Base-by-base conservation (phyloP, 2,329 filamentous ascomycete genomes). In the Colletotrichum nymphaeae region DNA sequence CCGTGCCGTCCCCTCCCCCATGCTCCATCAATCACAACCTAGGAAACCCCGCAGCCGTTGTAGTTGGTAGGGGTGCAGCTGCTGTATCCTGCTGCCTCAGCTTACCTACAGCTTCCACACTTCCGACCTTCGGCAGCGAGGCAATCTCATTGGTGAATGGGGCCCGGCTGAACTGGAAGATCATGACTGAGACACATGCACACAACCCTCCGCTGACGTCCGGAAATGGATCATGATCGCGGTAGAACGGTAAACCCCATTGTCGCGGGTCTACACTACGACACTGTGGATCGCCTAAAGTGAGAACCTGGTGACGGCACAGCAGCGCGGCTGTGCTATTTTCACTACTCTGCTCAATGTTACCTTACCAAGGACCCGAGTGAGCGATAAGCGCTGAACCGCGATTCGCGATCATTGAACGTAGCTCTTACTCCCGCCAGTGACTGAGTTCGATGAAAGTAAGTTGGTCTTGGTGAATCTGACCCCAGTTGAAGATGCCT, bases 241-340 rank as follows among this genome's bases (percentile, higher is more conserved):
- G 42, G n/a, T n/a, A 19, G 2, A 42, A 12, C 37, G 11, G 32
- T 35, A 12, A 35, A 35, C 32, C 32, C 1, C 19, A 19, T 49
- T 49, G 16, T 49, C 42, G 19, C 14, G 37, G 7, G 37, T 19
- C 42, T 49, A n/a, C 55, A 22, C 1, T 22, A 32, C 30, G 30
- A 32, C 30, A 32, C 52, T 12, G 52, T 14, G 22, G 11, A 22
- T 30, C n/a, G 12, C 24, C 14, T n/a, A n/a, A n/a, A 35, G 49
- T 28, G 42, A 28, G 49, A 32, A 49, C 37, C 37, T 42, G 52
- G 24, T 30, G 30, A 37, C 63, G 62, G 62, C 68, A 60, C 68
- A 59, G 60, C 16, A 60, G 56, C 62, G 68, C 55, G 63, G 55
- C 55, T 59, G 62, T 66, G 67, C 59, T 24, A 35, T 55, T 28